Evolutionary conservation across 306 rosid genomes (phyloP).

Genomic region (Datisca glomerata): DNA sequence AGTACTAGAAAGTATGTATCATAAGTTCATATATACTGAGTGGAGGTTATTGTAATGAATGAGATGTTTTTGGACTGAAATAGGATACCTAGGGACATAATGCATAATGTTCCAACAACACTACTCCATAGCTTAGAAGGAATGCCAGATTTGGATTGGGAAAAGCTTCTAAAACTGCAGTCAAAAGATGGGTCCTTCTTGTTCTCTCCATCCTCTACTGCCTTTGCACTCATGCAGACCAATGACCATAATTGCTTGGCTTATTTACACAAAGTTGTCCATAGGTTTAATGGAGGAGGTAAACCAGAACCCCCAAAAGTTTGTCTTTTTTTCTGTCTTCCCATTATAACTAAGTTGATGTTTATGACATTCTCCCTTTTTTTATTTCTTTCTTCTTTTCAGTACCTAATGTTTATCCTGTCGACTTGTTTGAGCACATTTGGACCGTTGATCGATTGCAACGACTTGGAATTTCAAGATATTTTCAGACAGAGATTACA

Average conservation of each 20-base stretch:
- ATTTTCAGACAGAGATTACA: constrained; percentile 41
- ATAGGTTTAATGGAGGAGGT: constrained; percentile 88
- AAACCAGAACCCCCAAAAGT: constrained; percentile 6
- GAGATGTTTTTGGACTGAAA: neutral
- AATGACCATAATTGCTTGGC: constrained; percentile 47
- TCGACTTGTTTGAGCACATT: constrained; percentile 77
- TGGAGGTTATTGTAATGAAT: no score
- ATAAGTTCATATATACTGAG: no score
- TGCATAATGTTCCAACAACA: constrained; percentile 85
- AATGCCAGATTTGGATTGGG: constrained; percentile 73
- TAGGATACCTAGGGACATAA: constrained; percentile 78
- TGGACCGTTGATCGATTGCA: constrained; percentile 86
- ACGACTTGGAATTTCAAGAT: constrained; percentile 70
- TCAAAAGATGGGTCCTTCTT: constrained; percentile 81
- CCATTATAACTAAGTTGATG: neutral
- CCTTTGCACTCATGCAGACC: constrained; percentile 77
- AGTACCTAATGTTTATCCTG: constrained; percentile 85
- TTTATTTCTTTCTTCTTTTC: neutral
- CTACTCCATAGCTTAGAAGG: constrained; percentile 96
- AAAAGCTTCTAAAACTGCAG: constrained; percentile 71
- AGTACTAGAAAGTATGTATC: no score
- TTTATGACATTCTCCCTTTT: no score
- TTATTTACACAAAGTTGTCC: constrained; percentile 43
- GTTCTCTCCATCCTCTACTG: constrained; percentile 90
- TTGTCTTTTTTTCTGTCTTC: neutral